Base-by-base conservation (phyloP, 2,329 filamentous ascomycete genomes). In the Coniella vitis region DNA sequence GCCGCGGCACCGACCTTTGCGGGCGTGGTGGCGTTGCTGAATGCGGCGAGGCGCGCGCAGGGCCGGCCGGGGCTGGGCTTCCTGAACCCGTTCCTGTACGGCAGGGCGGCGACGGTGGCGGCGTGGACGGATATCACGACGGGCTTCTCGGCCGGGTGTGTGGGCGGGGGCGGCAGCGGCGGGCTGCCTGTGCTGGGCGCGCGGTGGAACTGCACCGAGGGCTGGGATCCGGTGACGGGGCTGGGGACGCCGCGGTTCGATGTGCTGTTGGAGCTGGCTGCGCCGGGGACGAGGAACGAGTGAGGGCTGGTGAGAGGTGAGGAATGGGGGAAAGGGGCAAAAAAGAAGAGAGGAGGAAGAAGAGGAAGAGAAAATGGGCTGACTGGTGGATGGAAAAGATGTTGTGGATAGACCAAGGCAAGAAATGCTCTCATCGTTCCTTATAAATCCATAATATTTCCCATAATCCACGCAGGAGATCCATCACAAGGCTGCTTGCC, bases 1-100 rank as follows among this genome's bases (percentile, higher is more conserved):
- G 69, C 68, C 2, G 65, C 66, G 2, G 59, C 65, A 1, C 69
- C 69, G 0, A 59, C 63, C 0, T 71, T 71, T 31, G 67, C 67
- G 3, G 60, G 65, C 1, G 64, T 71, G 1, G 57, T 72, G 4
- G 68, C 66, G 5, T 60, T 69, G 1, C 65, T 72, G 35, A 72
- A 72, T 38, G 69, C 69, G 14, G 68, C 69, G 25, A 60, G 68
- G 13, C 58, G 65, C 44, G 61, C 62, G 12, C 58, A 59, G 38
- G 63, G 63, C 4, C 53, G 60, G 49, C 48, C 64, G 10, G 61
- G 65, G 0, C 54, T 72, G 9, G 66, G 66, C 0, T 69, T 67
- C 40, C 58, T 68, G 13, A 69, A 68, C 47, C 66, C 66, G 3
- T 43, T 61, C 57, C 52, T 67, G 12, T 67, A 66, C 53, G 55